Base-by-base conservation (phyloP, 2,329 filamentous ascomycete species). In the Cercospora zeae-maydis region DNA sequence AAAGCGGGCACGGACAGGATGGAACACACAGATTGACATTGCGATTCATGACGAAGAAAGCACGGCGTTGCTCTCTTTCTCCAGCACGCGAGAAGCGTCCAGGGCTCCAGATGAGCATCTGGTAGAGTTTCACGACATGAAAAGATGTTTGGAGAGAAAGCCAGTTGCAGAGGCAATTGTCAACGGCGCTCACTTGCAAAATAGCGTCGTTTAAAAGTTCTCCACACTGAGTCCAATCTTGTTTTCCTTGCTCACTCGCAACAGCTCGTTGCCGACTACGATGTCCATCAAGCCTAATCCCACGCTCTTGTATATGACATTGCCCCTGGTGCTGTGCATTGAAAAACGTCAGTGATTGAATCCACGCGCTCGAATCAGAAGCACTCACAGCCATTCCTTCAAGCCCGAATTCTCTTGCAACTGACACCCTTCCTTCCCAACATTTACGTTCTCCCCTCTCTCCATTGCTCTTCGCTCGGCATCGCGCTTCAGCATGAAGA, bases 231-330 rank as follows among this genome's bases (percentile, higher is more conserved):
- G 82, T 34, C 87, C 87, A 33, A 89, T 72, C 0, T 80, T 80
- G 63, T 79, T 81, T 63, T 80, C 78, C 65, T 82, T 80, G 10
- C 86, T 86, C 70, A 88, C 72, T 27, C 77, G 72, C 5, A 88
- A 78, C 62, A 89, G 68, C 68, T 86, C 82, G 30, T 78, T 78
- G 0, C 86, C 87, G 5, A 88, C 84, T 2, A 86, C 83, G 36
- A 90, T 76, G 76, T 90, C 88, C 86, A 89, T 89, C 64, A 90
- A 72, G 0, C 86, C 87, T 59, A 89, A 73, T 0, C 88, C 88
- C 2, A 90, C 86, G 67, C 84, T 84, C 80, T 90, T 90, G 71
- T 87, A 90, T 34, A 90, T 84, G 0, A 89, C 83, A 72, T 89
- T 87, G 0, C 87, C 88, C 52, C 78, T 79, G 64, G 83, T 80